Base-by-base conservation (phyloP, 2,329 filamentous ascomycete species). In the Xylariaceae sp. region DNA sequence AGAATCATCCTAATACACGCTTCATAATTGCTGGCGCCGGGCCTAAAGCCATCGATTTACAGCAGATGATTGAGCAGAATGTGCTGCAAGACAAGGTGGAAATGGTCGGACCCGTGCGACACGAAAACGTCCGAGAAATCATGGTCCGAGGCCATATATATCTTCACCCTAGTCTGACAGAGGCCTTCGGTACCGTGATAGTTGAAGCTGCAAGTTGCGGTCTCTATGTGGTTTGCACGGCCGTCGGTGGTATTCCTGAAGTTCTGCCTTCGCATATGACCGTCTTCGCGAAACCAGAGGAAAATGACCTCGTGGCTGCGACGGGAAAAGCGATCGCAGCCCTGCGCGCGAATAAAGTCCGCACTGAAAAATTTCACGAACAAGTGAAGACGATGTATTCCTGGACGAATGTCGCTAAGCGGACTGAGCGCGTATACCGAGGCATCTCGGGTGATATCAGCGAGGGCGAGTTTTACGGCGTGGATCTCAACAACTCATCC, bases 311-410 rank as follows among this genome's bases (percentile, higher is more conserved):
- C 9, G 93, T 99, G 0, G 81, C 86, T 48, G 94, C 93, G 2
- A 97, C 95, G 0, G 89, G 90, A 15, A 88, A 88, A 65, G 94
- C 95, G 15, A 97, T 99, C 62, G 88, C 87, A 0, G 88, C 90
- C 35, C 81, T 99, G 58, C 87, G 93, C 50, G 88, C 88, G 4
- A 93, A 92, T 66, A 90, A 88, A 68, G 88, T 99, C 34, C 87
- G 91, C 63, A 96, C 94, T 0, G 93, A 97, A 72, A 85, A 88
- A 48, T 99, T 99, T 71, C 94, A 99, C 72, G 93, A 96, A 66
- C 90, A 97, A 74, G 94, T 99, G 63, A 92, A 93, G 74, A 90
- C 89, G 78, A 97, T 97, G 94, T 99, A 99, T 76, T 96, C 91
- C 1, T 99, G 94, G 94, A 90, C 90, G 34, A 93, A 99, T 72